Percentiles rank a stretch among this genome's conserved stretches.
Evolutionary conservation across 1,284 basidiomycete genomes (phyloP).

Genomic region (Cryptococcus sp.): DNA sequence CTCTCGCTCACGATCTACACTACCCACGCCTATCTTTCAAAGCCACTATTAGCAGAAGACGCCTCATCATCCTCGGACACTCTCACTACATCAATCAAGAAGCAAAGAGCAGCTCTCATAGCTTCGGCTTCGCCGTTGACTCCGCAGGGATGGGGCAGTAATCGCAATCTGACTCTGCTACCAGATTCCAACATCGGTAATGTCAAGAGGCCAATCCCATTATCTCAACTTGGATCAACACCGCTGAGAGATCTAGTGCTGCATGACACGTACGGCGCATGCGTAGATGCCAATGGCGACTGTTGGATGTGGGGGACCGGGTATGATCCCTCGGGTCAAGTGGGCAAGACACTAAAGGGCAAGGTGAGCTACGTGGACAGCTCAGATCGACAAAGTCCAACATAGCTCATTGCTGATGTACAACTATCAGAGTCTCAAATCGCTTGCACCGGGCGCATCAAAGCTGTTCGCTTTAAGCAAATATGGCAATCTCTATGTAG

Average conservation of each 20-base stretch:
- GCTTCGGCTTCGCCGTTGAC: constrained; percentile 28
- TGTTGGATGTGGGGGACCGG: constrained; percentile 84
- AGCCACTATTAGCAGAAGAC: constrained; percentile 25
- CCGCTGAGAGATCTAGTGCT: constrained; percentile 73
- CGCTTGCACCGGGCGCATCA: constrained; percentile 60
- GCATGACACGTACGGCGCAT: constrained; percentile 73
- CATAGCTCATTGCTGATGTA: not conserved
- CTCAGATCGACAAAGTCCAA: not conserved
- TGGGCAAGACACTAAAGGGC: constrained; percentile 59
- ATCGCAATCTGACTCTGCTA: constrained; percentile 38
- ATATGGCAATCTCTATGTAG: constrained; percentile 70
- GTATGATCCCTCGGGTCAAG: constrained; percentile 56
- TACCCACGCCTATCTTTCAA: constrained; percentile 23
- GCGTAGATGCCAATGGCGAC: constrained; percentile 82
- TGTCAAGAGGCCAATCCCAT: constrained; percentile 39
- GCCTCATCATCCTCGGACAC: constrained; percentile 9
- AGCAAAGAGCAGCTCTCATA: constrained; percentile 9
- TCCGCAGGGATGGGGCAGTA: constrained; percentile 48
- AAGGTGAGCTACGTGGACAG: constrained; percentile 60
- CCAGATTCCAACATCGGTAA: constrained; percentile 29
- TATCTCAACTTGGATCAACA: constrained; percentile 47
- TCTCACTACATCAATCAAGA: constrained; percentile 17
- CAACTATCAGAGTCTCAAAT: constrained; percentile 63
- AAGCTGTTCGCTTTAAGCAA: constrained; percentile 69
- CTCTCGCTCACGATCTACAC: constrained; percentile 32